Evolutionary conservation across 306 rosid genomes (phyloP).

Genomic region (Sicyos baderoa): DNA sequence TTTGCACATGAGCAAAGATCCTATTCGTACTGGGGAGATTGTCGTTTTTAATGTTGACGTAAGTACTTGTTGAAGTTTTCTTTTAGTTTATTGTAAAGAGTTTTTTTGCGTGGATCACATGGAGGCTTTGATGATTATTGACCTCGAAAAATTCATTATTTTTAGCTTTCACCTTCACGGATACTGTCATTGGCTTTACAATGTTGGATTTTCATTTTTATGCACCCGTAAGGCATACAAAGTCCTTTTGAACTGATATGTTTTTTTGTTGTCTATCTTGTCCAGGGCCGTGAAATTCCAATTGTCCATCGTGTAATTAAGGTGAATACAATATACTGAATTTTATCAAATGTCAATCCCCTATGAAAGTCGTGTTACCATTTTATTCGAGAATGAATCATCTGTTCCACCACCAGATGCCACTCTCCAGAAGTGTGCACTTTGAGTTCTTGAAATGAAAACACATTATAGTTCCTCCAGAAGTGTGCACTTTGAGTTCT

Average conservation of each 20-base stretch:
- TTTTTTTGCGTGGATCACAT: not conserved
- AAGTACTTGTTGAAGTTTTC: slow-evolving; percentile 24
- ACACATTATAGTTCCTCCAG: too few relatives aligned
- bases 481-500: too few relatives aligned
- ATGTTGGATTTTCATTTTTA: too few relatives aligned
- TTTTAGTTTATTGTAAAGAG: not conserved
- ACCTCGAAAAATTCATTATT: not conserved
- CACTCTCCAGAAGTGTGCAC: too few relatives aligned
- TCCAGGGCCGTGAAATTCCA: slow-evolving; percentile 91
- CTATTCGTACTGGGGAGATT: slow-evolving; percentile 94
- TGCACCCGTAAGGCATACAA: too few relatives aligned
- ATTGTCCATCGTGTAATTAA: slow-evolving; percentile 89
- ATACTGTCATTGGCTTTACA: too few relatives aligned
- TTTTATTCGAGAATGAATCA: too few relatives aligned
- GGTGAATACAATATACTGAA: slow-evolving; percentile 32
- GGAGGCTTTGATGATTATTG: not conserved
- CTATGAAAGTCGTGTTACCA: too few relatives aligned
- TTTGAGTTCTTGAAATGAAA: too few relatives aligned
- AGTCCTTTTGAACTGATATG: slow-evolving; percentile 6
- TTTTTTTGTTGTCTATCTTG: slow-evolving; percentile 13
- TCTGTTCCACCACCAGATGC: too few relatives aligned
- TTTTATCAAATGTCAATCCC: not conserved
- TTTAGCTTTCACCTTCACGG: not conserved
- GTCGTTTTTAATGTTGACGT: slow-evolving; percentile 89
- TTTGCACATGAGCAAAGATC: slow-evolving; percentile 83